Base-by-base conservation (phyloP, 139 green algal genomes). In the Desmodesmus armatus region DNA sequence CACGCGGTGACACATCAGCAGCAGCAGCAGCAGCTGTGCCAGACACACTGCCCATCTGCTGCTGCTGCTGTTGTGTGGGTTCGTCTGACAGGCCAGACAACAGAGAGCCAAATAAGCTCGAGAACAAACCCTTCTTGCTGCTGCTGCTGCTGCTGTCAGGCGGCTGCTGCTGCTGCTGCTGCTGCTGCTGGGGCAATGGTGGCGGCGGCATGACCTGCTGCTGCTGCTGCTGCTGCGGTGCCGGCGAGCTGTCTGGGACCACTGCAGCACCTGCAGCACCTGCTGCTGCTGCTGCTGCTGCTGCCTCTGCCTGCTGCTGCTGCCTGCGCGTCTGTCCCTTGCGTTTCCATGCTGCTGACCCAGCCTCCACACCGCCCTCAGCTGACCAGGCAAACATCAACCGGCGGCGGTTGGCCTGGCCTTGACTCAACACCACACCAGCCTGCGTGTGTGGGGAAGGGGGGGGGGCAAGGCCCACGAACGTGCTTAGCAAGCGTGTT, bases 351-450 rank as follows among this genome's bases (percentile, higher is more conserved):
- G 67, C 80, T 80, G 80, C 80, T 55, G 44, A 72, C 5, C 49
- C 80, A 33, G 80, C 29, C 35, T 60, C 37, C 21, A 86, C 80
- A 2, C 27, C 23, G 7, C 67, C 51, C 25, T 86, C 80, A 11
- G 82, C 82, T 44, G 82, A 87, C 82, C 82, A 87, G 9, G 70
- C 82, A 44, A 71, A 87, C 82, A 87, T 82, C 0, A 81, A 39
- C 11, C 82, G 82, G n/a, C 82, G 71, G 58, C 77, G 76, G 82
- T 87, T 81, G 7, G 33, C 29, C 71, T 83, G 71, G 9, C 82
- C 82, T 31, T 60, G 44, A 35, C 71, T 82, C 29, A 87, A 25
- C 17, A 87, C 82, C 2, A 29, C 82, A 29, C 82, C 82, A 6
- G 77, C 58, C 82, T 87, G 51, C 67, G 77, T 51, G 27, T 58